Base-by-base conservation (phyloP, 345 rosid species). In the Pistacia atlantica region DNA sequence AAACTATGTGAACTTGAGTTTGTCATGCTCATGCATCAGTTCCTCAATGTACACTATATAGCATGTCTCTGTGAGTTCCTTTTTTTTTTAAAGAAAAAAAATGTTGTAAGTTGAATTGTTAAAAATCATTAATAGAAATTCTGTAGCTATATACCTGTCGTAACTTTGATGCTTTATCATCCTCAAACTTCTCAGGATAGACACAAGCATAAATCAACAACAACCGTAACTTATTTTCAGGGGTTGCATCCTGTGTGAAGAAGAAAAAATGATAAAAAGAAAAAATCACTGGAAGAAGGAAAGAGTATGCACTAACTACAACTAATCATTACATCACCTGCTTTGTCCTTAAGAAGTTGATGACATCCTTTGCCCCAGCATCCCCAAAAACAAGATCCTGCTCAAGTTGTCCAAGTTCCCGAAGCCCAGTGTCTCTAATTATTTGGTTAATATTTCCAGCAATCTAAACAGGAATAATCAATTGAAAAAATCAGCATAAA, bases 321-420 rank as follows among this genome's bases (percentile, higher is more conserved):
- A 72, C 20, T 67, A 37, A 42, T 25, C 4, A 61, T 69, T 63
- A 59, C 65, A 57, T 84, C 77, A 94, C 98, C 92, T 88, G 89
- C 59, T 84, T 87, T 62, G 86, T 85, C 84, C 99, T 91, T 69
- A 93, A 81, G 82, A 78, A 89, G 79, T 69, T 90, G 84, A 95
- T 93, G 75, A 95, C 97, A 52, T 95, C 99, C 73, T 90, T 93
- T 35, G 97, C 92, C 76, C 86, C 98, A 48, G 97, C 97, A 86
- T 95, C 98, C 59, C 99, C 99, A 75, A 95, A 95, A 66, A 95
- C 99, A 85, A 93, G 96, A 88, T 95, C 98, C 89, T 95, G 98
- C 82, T 95, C 99, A 75, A 93, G 87, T 86, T 95, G 96, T 77
- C 99, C 99, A 37, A 93, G 86, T 49, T 93, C 97, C 73, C 97